These are phyloP conservation scores for Hyphodiscus hymeniophilus DNA, from an alignment of 495 filamentous ascomycete genomes.

Conservation along the genomic window DNA sequence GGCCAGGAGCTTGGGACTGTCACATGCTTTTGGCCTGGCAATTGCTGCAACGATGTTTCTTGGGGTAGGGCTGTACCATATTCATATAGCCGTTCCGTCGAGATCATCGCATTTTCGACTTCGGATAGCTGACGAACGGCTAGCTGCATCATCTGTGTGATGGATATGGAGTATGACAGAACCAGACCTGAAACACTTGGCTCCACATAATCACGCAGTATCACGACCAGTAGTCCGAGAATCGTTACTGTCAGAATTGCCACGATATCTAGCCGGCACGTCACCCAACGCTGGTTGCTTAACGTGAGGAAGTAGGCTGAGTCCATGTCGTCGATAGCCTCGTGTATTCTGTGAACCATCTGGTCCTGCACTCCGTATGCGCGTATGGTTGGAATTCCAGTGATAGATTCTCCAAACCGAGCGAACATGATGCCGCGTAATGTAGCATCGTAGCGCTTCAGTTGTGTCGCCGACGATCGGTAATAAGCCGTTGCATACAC, in stretches of 20 bases:
- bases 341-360: conserved; percentile 67
- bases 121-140: conserved; percentile 86
- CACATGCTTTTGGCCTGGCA: too few species aligned
- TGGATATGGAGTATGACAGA: conserved; percentile 78
- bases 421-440: conserved; percentile 79
- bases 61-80: conserved; percentile 72
- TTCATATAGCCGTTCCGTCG: conserved; percentile 85
- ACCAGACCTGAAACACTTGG: conserved; percentile 81
- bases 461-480: conserved; percentile 76
- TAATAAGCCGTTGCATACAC: conserved; percentile 81
- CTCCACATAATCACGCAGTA: conserved; percentile 71
- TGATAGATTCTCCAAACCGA: conserved; percentile 76
- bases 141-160: conserved; percentile 91
- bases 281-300: conserved; percentile 84
- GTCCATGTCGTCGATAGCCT: conserved; percentile 84
- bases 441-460: conserved; percentile 89
- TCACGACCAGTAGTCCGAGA: conserved; percentile 84
- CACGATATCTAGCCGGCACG: conserved; percentile 75
- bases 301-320: conserved; percentile 91
- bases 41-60: conserved; percentile 53
- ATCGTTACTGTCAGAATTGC: conserved; percentile 75
- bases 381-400: conserved; percentile 71
- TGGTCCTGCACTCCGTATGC: conserved; percentile 72
- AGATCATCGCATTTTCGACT: conserved; percentile 92
- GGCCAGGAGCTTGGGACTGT: conserved; percentile 25